Base-by-base conservation (phyloP, 306 rosid genomes). In the Abrus pulchellus region DNA sequence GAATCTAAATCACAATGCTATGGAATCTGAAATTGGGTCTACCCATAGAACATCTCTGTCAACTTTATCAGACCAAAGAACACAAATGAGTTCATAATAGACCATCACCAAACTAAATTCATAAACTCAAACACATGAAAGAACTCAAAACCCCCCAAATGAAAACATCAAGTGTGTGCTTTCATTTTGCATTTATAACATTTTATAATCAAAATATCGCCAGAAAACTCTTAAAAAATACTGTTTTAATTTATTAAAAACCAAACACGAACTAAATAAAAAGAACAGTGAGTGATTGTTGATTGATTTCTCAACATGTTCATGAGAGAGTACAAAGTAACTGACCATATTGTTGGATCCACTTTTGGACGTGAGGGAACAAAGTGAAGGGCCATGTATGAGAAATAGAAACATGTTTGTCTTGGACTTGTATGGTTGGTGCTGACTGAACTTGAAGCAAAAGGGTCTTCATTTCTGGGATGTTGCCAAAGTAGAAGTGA, bases 341-440 rank as follows among this genome's bases (percentile, higher is more conserved):
- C 3, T 30, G 49, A 94, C 97, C 96, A 27, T 88, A 90, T 81
- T 86, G 77, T 2, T 72, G 62, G 61, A 56, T 85, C 96, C 96
- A 94, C 67, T 80, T 77, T 5, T 61, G 63, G 34, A 90, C 3
- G 30, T 90, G 87, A 72, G 97, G 85, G 65, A 89, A 84, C 12
- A 89, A 3, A 28, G 78, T 66, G 5, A 83, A 85, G 72, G 88
- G 83, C 93, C 92, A 91, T 28, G 34, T 43, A 38, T 90, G 96
- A 60, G 83, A 71, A 44, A 89, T 63, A 68, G 79, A 61, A 27
- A 7, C 49, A 27, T 36, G 2, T 36, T 47, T 9, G 13, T 45
- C 64, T 14, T 71, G 41, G 32, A 65, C 8, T 4, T 75, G 29
- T 57, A 62, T 5, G 28, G 59, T 2, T 6, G 83, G 20, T 10